Percentiles rank a stretch among this genome's conserved stretches.
Evolutionary conservation across 441 rosid species (phyloP).

Genomic region (Syzygium syzygioides): DNA sequence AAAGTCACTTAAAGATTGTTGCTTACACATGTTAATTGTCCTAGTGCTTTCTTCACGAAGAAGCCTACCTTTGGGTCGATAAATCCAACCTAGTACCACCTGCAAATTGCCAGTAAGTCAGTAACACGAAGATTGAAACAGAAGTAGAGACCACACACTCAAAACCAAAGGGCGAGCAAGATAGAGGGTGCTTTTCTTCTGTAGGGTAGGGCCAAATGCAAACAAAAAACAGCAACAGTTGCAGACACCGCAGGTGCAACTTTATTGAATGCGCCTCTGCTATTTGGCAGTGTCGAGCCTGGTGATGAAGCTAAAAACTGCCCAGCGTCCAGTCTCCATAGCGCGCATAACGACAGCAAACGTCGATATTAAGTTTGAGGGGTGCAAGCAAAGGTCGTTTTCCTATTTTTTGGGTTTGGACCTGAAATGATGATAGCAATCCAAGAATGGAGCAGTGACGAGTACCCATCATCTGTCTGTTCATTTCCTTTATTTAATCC

Average conservation of each 20-base stretch:
- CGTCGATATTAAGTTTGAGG: not conserved
- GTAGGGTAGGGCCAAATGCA: not conserved
- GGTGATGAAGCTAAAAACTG: not conserved
- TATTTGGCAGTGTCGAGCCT: not conserved
- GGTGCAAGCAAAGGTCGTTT: not conserved
- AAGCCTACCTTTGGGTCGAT: not conserved
- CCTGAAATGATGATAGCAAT: not conserved
- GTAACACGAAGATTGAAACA: not conserved
- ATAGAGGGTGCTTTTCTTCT: not conserved
- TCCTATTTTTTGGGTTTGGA: not conserved
- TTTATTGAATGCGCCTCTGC: not conserved
- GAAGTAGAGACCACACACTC: not conserved
- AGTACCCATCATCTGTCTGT: not conserved
- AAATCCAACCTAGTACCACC: not conserved
- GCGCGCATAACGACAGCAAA: not conserved
- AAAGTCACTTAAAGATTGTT: not conserved
- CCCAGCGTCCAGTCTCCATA: not conserved
- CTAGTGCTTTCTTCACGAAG: not conserved
- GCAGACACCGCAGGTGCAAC: not conserved
- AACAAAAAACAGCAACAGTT: not conserved
- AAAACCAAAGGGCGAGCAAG: not conserved
- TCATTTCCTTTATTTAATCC: not conserved
- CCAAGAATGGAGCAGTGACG: not conserved
- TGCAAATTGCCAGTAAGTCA: not conserved
- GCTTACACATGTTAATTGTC: not conserved